These are phyloP conservation scores for Acanthamoeba lenticulata DNA, from an alignment of 208 protist species.

Conservation along the genomic window DNA sequence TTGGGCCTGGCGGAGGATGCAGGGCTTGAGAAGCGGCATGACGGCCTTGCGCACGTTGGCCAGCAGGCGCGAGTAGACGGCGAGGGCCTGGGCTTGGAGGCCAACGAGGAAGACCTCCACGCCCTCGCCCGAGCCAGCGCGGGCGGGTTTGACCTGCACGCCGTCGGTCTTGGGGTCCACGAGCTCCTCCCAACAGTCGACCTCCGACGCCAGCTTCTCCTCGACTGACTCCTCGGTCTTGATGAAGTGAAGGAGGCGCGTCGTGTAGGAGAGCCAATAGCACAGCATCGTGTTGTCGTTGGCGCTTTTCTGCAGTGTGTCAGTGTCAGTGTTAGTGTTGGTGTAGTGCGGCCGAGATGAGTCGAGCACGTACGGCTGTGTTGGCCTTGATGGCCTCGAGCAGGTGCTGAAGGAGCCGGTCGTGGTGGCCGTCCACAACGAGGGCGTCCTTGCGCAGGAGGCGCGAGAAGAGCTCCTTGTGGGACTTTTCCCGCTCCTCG, in stretches of 20 bases:
- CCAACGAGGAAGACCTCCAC: constrained; percentile 9
- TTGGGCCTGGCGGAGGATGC: constrained; percentile 34
- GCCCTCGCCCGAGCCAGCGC: background rate
- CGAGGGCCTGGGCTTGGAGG: background rate
- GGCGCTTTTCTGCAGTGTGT: background rate
- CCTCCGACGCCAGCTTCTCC: constrained; percentile 2
- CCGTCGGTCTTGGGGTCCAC: background rate
- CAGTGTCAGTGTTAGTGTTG: no score
- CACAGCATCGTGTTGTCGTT: background rate
- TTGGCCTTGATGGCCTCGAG: background rate
- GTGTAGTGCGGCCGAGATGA: background rate
- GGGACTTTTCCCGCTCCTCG: background rate
- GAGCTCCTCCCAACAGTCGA: constrained; percentile 22
- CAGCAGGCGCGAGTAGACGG: background rate
- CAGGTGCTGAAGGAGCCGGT: background rate
- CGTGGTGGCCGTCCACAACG: background rate
- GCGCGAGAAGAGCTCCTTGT: background rate
- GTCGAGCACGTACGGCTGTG: background rate
- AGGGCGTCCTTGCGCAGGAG: background rate
- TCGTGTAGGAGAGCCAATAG: constrained; percentile 42
- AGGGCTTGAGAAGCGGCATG: background rate
- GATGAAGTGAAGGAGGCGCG: constrained; percentile 21
- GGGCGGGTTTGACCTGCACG: background rate
- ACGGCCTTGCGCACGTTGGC: constrained; percentile 18
- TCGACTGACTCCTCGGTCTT: constrained; percentile 6